Evolutionary conservation across 192 early-diverging fungal genomes (phyloP).

Genomic region (Podila epicladia): DNA sequence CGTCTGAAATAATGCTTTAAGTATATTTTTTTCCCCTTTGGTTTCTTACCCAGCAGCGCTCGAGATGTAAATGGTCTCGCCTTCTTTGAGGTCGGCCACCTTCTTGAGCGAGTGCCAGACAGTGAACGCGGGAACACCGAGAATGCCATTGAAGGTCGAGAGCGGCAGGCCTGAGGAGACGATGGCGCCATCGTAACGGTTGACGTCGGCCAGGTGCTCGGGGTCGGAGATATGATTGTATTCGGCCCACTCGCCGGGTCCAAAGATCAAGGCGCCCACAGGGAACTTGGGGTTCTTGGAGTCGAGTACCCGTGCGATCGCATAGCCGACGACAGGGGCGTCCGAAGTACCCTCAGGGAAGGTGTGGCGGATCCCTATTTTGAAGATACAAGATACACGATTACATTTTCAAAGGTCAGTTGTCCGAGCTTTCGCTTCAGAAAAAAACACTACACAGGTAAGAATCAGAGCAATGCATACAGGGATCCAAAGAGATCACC

Average conservation of each 20-base stretch:
- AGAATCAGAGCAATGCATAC: slow-evolving; percentile 61
- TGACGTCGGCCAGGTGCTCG: slow-evolving; percentile 19
- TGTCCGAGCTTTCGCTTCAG: too few species aligned
- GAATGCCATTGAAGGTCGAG: background rate
- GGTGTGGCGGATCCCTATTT: background rate
- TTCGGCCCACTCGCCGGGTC: slow-evolving; percentile 62
- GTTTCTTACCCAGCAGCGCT: slow-evolving; percentile 20
- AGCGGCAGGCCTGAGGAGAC: slow-evolving; percentile 14
- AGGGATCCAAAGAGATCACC: slow-evolving; percentile 76
- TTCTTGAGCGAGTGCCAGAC: slow-evolving; percentile 57
- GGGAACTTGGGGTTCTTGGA: slow-evolving; percentile 64
- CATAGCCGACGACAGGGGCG: slow-evolving; percentile 65
- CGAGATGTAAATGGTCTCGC: slow-evolving; percentile 75
- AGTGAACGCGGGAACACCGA: slow-evolving; percentile 25
- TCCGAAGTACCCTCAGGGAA: slow-evolving; percentile 44
- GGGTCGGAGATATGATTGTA: slow-evolving; percentile 34
- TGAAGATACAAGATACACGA: background rate
- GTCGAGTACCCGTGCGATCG: slow-evolving; percentile 70
- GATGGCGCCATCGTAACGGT: slow-evolving; percentile 72
- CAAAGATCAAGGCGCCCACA: slow-evolving; percentile 68
- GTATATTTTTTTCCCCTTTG: background rate
- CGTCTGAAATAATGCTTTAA: background rate
- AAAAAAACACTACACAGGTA: background rate
- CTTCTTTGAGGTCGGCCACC: slow-evolving; percentile 75
- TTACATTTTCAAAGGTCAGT: background rate